Conservation (phyloP, 768 basidiomycete genomes). For the Inosperma sp. region DNA sequence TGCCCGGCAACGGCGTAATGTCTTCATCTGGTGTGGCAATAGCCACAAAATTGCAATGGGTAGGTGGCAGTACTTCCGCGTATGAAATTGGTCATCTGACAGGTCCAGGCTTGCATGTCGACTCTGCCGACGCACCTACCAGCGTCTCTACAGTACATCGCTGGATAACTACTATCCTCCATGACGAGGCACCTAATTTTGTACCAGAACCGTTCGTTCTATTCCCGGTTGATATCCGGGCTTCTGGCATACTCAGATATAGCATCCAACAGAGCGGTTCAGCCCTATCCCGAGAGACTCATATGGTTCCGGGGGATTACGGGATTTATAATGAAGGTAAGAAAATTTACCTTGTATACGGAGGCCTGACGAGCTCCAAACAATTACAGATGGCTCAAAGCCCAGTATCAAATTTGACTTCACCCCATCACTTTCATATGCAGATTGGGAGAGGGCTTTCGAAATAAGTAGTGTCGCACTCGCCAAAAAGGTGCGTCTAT, state of each 20-base stretch:
- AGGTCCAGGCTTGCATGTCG: not conserved
- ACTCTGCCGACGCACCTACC: not conserved
- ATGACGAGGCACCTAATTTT: not conserved
- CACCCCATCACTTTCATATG: not conserved
- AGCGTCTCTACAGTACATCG: not conserved
- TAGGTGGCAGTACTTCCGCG: not conserved
- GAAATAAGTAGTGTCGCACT: not conserved
- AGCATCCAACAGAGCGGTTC: not conserved
- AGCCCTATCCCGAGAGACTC: not conserved
- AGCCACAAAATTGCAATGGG: not conserved
- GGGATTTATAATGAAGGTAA: not conserved
- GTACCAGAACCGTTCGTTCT: not conserved
- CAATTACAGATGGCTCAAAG: not conserved
- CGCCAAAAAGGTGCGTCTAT: not conserved
- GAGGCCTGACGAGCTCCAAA: not conserved
- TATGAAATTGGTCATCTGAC: not conserved
- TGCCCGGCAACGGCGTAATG: not conserved
- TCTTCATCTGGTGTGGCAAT: slow-evolving; percentile 1
- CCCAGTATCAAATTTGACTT: not conserved
- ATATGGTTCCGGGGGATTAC: not conserved
- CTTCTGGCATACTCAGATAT: not conserved
- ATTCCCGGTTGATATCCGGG: not conserved
- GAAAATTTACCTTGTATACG: too few relatives aligned
- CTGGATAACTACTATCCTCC: not conserved
- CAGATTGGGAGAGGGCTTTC: not conserved